Evolutionary conservation across 495 filamentous ascomycete genomes (phyloP), one percentile per base, ranked within the genome.

Genomic region (Penicillium pulvis): DNA sequence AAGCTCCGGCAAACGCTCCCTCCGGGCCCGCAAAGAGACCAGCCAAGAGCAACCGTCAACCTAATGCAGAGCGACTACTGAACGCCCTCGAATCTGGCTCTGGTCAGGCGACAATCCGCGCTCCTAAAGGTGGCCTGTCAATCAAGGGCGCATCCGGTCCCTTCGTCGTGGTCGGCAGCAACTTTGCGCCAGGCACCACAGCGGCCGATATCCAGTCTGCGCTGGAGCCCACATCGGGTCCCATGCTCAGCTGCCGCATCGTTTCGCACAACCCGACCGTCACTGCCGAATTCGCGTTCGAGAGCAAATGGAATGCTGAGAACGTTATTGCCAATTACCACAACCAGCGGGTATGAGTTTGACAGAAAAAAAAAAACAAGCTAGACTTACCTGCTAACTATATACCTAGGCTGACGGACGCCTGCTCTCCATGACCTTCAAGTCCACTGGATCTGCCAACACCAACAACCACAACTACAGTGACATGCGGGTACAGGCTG

Each of bases 121-220:
- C 58, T 28, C 60, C 64, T 20, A 63, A 63, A 7, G 66, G 59
- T 54, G 90, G 88, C 6, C 81, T 98, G 42, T 85, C 79, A 20
- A 97, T 97, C 62, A 83, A 87, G 60, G 94, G 94, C 20, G 91
- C 91, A 2, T 73, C 75, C 10, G 75, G 72, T 3, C 90, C 92
- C 0, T 94, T 85, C 63, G 82, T 87, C n/a, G 89, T 98, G 12
- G 79, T 92, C 51, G 93, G 88, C 1, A 85, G 87, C 70, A 98
- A 98, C 74, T 93, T 98, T 63, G 92, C 92, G 4, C 87, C 87
- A 4, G 94, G 94, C 39, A 98, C 94, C 4, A 97, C 94, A 4
- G 91, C 91, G 2, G 93, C 90, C 39, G 94, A 98, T 70, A 96
- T 98, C 49, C 90, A 96, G 73, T 86, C 88, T 56, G 92, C 91